Percentiles rank a stretch among this genome's conserved stretches.
Evolutionary conservation across 164 flowering plant species (phyloP).

Genomic region (Malania oleifera): DNA sequence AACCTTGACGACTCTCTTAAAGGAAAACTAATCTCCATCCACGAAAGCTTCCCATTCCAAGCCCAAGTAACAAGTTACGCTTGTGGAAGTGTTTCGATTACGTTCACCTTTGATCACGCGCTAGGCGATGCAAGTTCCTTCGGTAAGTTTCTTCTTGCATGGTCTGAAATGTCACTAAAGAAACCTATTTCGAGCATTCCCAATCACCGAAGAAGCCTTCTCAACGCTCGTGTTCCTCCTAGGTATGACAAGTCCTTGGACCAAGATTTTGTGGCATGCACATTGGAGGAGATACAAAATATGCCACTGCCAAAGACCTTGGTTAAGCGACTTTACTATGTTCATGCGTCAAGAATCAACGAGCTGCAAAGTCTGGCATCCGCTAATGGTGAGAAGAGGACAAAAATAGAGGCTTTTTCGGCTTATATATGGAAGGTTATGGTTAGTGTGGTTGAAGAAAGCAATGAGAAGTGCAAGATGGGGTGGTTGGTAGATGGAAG

Average conservation of each 20-base stretch:
- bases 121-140: slow-evolving; percentile 50
- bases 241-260: slow-evolving; percentile 33
- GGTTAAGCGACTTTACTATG: slow-evolving; percentile 41
- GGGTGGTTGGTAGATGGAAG: slow-evolving; percentile 58
- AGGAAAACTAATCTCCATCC: slow-evolving; percentile 31
- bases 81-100: slow-evolving; percentile 40
- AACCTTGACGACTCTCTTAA: slow-evolving; percentile 29
- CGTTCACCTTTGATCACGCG: slow-evolving; percentile 56
- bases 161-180: slow-evolving; percentile 39
- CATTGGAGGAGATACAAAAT: slow-evolving; percentile 32
- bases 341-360: slow-evolving; percentile 30
- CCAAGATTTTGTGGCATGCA: slow-evolving; percentile 31
- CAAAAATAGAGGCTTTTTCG: slow-evolving; percentile 56
- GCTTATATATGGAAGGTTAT: slow-evolving; percentile 54
- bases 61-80: slow-evolving; percentile 37
- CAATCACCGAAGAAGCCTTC: slow-evolving; percentile 36
- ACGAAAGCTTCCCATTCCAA: slow-evolving; percentile 27
- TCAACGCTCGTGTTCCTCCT: slow-evolving; percentile 38
- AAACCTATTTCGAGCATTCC: slow-evolving; percentile 32
- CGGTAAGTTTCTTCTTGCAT: slow-evolving; percentile 38
- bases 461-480: slow-evolving; percentile 34
- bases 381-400: slow-evolving; percentile 22
- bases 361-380: slow-evolving; percentile 30
- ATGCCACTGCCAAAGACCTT: slow-evolving; percentile 26
- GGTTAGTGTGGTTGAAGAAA: slow-evolving; percentile 25